Evolutionary conservation across 345 rosid genomes (phyloP), one percentile per base, ranked within the genome.

Genomic region (Salix suchowensis): DNA sequence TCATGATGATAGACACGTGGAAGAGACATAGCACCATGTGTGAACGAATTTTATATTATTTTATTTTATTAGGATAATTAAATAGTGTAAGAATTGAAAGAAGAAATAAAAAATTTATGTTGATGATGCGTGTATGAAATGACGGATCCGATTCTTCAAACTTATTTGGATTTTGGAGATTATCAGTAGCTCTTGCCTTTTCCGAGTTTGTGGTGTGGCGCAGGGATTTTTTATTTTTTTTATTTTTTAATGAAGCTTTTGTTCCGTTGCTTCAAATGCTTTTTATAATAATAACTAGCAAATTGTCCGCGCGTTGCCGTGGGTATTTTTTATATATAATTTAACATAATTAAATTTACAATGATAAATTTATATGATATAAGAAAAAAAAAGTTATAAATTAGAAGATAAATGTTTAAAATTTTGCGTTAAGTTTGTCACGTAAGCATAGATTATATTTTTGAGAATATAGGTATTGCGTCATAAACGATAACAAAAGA

Each of bases 1-100:
- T 86, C 92, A 87, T 85, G 84, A 74, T 83, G 81, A 78, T 73
- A 85, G 73, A 67, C 82, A 81, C 82, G 85, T 84, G 91, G 88
- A 54, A 77, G 82, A 85, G 82, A 78, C 96, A 84, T 79, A 87
- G 85, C 88, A 91, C 76, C 91, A 87, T 86, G 83, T 52, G 80
- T 10, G 77, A 24, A 36, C 32, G 14, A 42, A 52, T 23, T 46
- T 28, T 18, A 70, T 44, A 44, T 10, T 58, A 34, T 9, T n/a
- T 58, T 58, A 10, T 9, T n/a, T 9, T 58, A 9, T 23, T 2
- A 58, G 1, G 24, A 55, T 13, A 44, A 44, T 44, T 11, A 44
- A 44, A 44, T 13, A 3, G 16, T 13, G 16, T 13, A 8, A 55
- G 28, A 9, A n/a, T n/a, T 13, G 70, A 28, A 70, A 74, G 21